Evolutionary conservation across 2,329 filamentous ascomycete genomes (phyloP), one percentile per base, ranked within the genome.

Genomic region (Alternaria arborescens): DNA sequence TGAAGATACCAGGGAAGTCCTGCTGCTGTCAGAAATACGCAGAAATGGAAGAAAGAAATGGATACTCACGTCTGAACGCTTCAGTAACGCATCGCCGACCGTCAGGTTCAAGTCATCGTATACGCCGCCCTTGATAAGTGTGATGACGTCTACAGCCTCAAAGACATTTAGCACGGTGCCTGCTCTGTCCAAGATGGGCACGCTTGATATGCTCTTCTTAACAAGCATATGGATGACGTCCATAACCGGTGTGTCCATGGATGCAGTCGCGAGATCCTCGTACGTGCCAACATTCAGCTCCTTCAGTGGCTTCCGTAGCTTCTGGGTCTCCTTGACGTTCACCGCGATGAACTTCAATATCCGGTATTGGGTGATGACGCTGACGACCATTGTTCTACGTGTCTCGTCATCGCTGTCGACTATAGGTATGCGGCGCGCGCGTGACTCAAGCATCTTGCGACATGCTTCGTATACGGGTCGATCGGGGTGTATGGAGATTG

Each of bases 281-380:
- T 97, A 98, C 1, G 93, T 94, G 52, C 95, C 96, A 8, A 99
- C 84, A 26, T 88, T 88, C 18, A 98, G 87, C 64, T 97, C 93
- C 62, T 88, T 87, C 58, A 99, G 84, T 10, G 93, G 90, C 81
- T 97, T 97, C 76, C 92, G 92, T 62, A 99, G 82, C 75, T 93
- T 87, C 71, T 96, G 90, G 5, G 94, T 97, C 76, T 97, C 91
- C 70, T 90, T 89, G 41, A 92, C 89, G 79, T 99, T 99, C 79
- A 99, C 94, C 11, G 95, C 94, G 64, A 99, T 96, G 78, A 99
- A 99, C 78, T 99, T 99, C 66, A 99, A 87, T 70, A 99, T 98
- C 60, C 96, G 91, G 80, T 99, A 99, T 79, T 99, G 95, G 0
- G 95, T 99, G 60, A 99, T 91, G 62, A 99, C 95, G 71, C 93